Conservation (phyloP, 2,329 filamentous ascomycete species). For the Fusarium clavum region DNA sequence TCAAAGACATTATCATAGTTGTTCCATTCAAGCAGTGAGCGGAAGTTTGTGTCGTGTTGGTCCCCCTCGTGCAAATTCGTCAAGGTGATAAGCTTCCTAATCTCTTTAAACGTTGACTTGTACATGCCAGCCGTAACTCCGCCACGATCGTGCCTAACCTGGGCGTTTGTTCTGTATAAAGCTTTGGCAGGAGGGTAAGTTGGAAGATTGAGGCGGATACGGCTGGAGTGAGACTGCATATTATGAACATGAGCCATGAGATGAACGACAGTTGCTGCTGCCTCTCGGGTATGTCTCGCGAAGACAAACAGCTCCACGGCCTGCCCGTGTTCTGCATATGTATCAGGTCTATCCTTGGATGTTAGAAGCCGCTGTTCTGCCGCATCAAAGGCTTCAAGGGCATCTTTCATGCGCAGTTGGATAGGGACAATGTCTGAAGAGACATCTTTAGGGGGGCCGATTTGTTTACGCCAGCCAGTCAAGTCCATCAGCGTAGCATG, state of each 20-base stretch:
- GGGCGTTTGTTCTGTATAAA: slow-evolving; percentile 64
- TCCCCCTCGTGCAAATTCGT: slow-evolving; percentile 55
- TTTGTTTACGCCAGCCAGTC: slow-evolving; percentile 60
- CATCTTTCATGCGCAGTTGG: slow-evolving; percentile 55
- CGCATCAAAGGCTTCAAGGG: slow-evolving; percentile 60
- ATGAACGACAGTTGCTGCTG: slow-evolving; percentile 59
- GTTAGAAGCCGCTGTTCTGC: slow-evolving; percentile 61
- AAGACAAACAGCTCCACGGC: slow-evolving; percentile 67
- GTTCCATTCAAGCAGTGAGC: slow-evolving; percentile 35
- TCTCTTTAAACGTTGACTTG: slow-evolving; percentile 59
- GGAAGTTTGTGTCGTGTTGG: slow-evolving; percentile 35
- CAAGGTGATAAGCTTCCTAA: slow-evolving; percentile 56
- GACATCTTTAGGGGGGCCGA: slow-evolving; percentile 57
- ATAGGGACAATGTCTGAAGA: slow-evolving; percentile 57
- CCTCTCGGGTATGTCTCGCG: slow-evolving; percentile 65
- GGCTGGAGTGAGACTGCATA: slow-evolving; percentile 57
- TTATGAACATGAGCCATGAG: slow-evolving; percentile 60
- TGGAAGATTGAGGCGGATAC: slow-evolving; percentile 60
- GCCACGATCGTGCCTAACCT: slow-evolving; percentile 69
- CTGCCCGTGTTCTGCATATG: slow-evolving; percentile 61
- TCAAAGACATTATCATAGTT: slow-evolving; percentile 48
- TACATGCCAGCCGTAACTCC: slow-evolving; percentile 66
- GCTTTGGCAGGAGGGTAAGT: slow-evolving; percentile 66
- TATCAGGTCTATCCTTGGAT: slow-evolving; percentile 58
- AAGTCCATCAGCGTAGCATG: slow-evolving; percentile 67